A percentile compares a stretch with the other conserved stretches of the same genome.
Conservation (phyloP, 768 basidiomycete genomes). For the Boletus barrowsii region DNA sequence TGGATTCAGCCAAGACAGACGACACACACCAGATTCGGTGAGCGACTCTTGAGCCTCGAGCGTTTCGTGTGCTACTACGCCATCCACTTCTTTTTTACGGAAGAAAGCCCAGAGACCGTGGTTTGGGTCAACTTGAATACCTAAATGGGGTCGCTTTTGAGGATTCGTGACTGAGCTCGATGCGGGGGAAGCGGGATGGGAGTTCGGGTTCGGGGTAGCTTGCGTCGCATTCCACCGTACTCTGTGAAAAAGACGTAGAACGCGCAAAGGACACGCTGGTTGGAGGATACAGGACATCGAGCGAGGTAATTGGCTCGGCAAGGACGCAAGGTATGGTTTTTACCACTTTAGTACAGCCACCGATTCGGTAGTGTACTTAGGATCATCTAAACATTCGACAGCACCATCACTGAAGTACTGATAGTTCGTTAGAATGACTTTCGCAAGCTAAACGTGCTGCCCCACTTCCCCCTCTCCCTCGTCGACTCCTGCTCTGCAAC, state of each 20-base stretch:
- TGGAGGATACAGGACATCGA: conserved; percentile 24
- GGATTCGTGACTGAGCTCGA: conserved; percentile 18
- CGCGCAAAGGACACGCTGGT: conserved; percentile 17
- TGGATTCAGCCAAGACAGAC: background rate
- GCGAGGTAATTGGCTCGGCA: background rate
- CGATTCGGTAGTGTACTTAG: background rate
- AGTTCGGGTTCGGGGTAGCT: background rate
- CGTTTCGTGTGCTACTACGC: conserved; percentile 53
- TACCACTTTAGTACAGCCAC: conserved; percentile 20
- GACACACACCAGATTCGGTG: conserved; percentile 36
- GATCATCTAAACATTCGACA: too few relatives aligned
- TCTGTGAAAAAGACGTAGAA: conserved; percentile 9
- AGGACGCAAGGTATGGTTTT: background rate
- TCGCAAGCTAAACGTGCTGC: too few relatives aligned
- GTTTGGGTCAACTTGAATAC: conserved; percentile 47
- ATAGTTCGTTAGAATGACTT: too few relatives aligned
- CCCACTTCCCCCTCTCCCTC: too few relatives aligned
- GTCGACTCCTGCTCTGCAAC: too few relatives aligned
- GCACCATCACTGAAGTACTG: too few relatives aligned
- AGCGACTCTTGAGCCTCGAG: conserved; percentile 33
- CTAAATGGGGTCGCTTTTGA: conserved; percentile 41
- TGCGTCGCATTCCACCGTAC: conserved; percentile 26
- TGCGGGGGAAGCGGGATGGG: background rate
- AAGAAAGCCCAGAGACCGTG: conserved; percentile 83
- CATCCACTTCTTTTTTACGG: conserved; percentile 52